Base-by-base conservation (phyloP, 2,329 filamentous ascomycete species). In the Plenodomus biglobosus region DNA sequence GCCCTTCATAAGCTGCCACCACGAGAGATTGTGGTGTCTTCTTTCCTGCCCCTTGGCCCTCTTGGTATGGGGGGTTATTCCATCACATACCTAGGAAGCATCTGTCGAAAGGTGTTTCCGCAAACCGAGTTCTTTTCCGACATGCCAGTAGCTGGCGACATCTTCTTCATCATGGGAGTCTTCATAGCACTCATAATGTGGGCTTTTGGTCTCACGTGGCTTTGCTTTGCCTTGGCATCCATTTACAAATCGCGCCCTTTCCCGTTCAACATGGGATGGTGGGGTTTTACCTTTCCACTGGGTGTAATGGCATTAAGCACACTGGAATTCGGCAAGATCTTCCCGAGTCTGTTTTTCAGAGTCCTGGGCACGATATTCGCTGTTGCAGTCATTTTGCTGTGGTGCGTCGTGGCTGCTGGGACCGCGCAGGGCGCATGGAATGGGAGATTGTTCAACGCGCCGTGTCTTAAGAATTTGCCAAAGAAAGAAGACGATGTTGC, bases 41-140 rank as follows among this genome's bases (percentile, higher is more conserved):
- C 83, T 6, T 86, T 88, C 56, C 71, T 89, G 0, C 85, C 86
- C 0, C 74, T 88, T 0, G 85, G 86, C 0, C 85, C 85, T 0
- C 70, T 87, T 0, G 85, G 85, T 0, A 83, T 86, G 65, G 85
- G 85, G 13, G 84, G 82, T 1, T 88, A 81, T 61, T 80, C 75
- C 0, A 81, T 86, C 21, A 73, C 80, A 49, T 72, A 77, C 35
- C 72, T 82, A 16, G 76, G 75, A 0, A 74, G 73, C 24, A 72
- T 77, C 2, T 73, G 74, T 10, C 66, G 69, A 22, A 55, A 54
- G 8, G 55, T 80, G 8, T 74, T 81, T 44, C 71, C 74, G 2
- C 46, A 64, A 27, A 72, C 68, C 1, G 46, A 67, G 8, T 66
- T 73, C 27, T 63, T 79, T 39, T 62, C 66, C 18, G 68, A 61